phyloP scores from a whole-genome alignment of 1,284 basidiomycete species.

The Malassezia brasiliensis region DNA sequence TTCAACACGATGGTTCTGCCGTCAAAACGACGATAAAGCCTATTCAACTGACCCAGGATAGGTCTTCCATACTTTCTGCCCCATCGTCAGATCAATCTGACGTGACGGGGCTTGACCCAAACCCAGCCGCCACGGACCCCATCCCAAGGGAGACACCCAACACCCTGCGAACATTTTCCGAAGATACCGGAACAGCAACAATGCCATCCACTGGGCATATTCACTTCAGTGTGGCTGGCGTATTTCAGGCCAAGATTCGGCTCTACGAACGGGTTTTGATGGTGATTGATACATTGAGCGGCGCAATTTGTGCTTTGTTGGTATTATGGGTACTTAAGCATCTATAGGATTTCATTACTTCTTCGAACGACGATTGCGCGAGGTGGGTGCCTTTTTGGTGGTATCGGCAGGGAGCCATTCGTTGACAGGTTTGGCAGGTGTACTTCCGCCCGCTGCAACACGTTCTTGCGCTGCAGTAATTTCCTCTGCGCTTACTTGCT shows the following conservation, averaged over 20 bases:
- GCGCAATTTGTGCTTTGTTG: slow-evolving; percentile 7
- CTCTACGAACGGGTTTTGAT: background rate
- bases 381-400: background rate
- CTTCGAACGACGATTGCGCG: background rate
- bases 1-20: too few species aligned
- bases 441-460: slow-evolving; percentile 7
- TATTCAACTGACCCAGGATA: too few species aligned
- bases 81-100: too few species aligned
- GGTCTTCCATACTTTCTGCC: too few species aligned
- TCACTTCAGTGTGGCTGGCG: background rate
- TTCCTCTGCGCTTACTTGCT: slow-evolving; percentile 29
- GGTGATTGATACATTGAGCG: slow-evolving; percentile 8
- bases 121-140: too few species aligned
- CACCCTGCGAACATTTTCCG: too few species aligned
- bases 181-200: too few species aligned
- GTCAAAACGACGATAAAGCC: too few species aligned
- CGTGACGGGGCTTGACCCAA: too few species aligned
- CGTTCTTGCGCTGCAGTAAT: slow-evolving; percentile 24
- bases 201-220: background rate
- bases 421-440: slow-evolving; percentile 4
- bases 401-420: slow-evolving; percentile 18
- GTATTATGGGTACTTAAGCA: slow-evolving; percentile 11
- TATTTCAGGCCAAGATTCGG: background rate
- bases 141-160: too few species aligned
- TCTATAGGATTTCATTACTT: slow-evolving; percentile 1